Evolutionary conservation across 2,329 filamentous ascomycete genomes (phyloP).

Genomic region (Dothistroma pini): DNA sequence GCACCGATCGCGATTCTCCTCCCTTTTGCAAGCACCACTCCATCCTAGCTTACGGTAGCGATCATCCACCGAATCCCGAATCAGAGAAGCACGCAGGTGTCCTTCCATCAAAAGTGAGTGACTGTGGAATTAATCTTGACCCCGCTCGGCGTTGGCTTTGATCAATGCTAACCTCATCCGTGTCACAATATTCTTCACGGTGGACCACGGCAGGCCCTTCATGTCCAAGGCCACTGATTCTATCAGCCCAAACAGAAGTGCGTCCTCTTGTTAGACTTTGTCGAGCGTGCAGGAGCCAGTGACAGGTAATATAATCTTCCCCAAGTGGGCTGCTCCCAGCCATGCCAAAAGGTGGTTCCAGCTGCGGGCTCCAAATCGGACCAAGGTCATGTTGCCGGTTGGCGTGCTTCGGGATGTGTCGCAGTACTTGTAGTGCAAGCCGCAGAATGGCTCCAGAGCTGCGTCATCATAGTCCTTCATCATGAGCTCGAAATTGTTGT

Average conservation of each 20-base stretch:
- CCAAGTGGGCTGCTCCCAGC: not conserved
- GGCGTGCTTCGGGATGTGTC: not conserved
- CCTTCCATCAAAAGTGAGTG: too few relatives aligned
- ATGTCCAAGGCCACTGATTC: not conserved
- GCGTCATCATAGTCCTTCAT: constrained; percentile 2
- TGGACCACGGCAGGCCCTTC: not conserved
- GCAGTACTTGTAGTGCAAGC: not conserved
- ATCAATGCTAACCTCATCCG: not conserved
- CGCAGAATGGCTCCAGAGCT: not conserved
- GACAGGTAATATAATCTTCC: not conserved
- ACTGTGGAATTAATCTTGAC: not conserved
- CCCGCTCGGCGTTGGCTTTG: not conserved
- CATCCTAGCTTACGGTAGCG: too few relatives aligned
- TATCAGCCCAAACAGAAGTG: not conserved
- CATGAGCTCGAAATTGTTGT: constrained; percentile 4
- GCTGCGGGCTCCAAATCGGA: not conserved
- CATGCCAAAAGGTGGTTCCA: not conserved
- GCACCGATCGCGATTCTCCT: too few relatives aligned
- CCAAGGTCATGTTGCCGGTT: too few relatives aligned
- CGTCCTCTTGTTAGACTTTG: not conserved
- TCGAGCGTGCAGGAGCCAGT: not conserved
- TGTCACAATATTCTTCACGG: not conserved
- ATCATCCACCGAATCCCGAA: too few relatives aligned
- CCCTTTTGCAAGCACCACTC: too few relatives aligned
- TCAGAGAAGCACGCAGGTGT: too few relatives aligned